Base-by-base conservation (phyloP, 352 stramenopile species). In the Globisporangium carolinianum region DNA sequence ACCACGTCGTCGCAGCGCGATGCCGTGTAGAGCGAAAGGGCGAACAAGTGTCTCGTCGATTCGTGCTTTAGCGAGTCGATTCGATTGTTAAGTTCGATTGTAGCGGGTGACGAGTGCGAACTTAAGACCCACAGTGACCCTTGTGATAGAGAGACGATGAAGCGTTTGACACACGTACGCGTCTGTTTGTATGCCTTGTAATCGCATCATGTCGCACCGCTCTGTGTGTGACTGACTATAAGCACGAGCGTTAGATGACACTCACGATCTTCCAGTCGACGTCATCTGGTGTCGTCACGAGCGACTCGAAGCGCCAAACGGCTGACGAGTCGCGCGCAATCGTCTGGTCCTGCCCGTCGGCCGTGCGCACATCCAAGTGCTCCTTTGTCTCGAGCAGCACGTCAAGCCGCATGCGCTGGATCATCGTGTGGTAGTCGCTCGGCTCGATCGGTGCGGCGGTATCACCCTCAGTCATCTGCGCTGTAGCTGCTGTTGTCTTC, bases 221-320 rank as follows among this genome's bases (percentile, higher is more conserved):
- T 32, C 24, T 32, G 24, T 32, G 24, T 32, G 24, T 32, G 24
- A 32, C 24, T 32, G 24, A 32, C 24, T 32, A 32, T 32, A 3
- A 32, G 24, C 24, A 32, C 24, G 2, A 32, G 24, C 24, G 24
- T 57, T 14, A 62, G 51, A 55, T 43, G 4, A 76, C 69, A 39
- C 37, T 73, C 9, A 65, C 63, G 47, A 89, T 83, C 17, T 76
- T 76, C 79, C 79, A 89, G 59, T 86, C 76, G 12, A 89, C 56
- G 47, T 87, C 68, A 14, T 85, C 75, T 0, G 71, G 71, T 3
- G 65, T 61, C 4, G 76, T 86, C 35, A 87, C 75, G 24, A 67
- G 55, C 11, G 79, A 89, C 63, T 86, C 79, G 45, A 87, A 87
- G 55, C 63, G 63, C 69, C 69, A 77, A 10, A 75, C 47, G 15